These are phyloP conservation scores for Cinnamomum micranthum DNA, from an alignment of 164 flowering plant genomes.

Conservation along the genomic window DNA sequence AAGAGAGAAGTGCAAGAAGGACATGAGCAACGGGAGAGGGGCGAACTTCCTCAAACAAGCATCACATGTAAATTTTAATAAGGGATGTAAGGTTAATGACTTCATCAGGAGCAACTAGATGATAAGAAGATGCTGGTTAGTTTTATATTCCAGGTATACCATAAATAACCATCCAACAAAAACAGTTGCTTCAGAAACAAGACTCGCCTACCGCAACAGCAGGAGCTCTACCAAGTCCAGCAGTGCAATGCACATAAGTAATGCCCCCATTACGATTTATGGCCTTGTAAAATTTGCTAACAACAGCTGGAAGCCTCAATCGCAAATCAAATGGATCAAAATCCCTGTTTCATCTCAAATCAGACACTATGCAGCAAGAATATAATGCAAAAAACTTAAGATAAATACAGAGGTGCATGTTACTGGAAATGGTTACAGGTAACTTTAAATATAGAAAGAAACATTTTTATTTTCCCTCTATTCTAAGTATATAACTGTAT, in stretches of 20 bases:
- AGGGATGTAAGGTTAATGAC: no score
- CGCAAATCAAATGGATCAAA: conserved; percentile 90
- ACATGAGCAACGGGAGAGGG: no score
- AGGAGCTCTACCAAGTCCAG: conserved; percentile 99
- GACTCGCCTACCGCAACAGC: conserved; percentile 66
- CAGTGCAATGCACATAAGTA: conserved; percentile 93
- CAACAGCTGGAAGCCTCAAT: conserved; percentile 78
- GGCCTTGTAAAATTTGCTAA: conserved; percentile 73
- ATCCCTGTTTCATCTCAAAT: conserved; percentile 56
- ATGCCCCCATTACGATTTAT: conserved; percentile 81
- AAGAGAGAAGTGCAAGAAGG: no score
- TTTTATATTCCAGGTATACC: no score
- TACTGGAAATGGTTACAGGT: not conserved
- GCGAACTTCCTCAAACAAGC: no score
- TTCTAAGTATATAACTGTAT: no score
- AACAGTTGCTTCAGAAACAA: not conserved
- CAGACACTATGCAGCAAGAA: conserved; percentile 3
- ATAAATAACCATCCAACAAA: no score
- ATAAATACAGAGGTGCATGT: not conserved
- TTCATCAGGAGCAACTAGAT: no score
- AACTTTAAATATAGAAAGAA: no score
- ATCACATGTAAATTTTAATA: no score
- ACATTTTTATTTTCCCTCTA: no score
- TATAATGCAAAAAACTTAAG: not conserved
- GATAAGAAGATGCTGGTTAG: no score